Conservation (phyloP, 176 grass and related monocot species). For the Themeda triandra region DNA sequence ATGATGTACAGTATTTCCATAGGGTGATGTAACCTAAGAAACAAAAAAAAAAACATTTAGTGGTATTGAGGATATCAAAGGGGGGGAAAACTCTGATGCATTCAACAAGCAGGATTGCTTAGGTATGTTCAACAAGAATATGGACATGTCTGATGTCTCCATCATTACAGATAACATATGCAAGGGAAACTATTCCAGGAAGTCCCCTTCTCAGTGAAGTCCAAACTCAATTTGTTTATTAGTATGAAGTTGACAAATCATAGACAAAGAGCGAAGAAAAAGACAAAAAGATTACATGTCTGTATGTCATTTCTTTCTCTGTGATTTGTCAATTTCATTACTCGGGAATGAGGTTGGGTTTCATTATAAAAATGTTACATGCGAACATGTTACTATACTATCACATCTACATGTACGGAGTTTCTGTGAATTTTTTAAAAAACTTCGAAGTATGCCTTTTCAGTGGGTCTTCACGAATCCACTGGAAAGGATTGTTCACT, state of each 20-base stretch:
- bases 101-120: neutral
- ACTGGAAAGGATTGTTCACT: neutral
- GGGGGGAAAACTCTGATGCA: neutral
- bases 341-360: neutral
- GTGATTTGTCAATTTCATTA: neutral
- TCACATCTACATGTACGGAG: neutral
- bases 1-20: conserved; percentile 80
- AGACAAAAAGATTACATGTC: neutral
- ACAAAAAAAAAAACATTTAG: conserved; percentile 16
- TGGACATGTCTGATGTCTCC: neutral
- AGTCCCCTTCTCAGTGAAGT: neutral
- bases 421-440: neutral
- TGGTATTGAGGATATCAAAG: neutral
- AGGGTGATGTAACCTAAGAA: conserved; percentile 87
- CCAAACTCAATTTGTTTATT: neutral
- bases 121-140: neutral
- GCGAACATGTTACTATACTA: neutral
- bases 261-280: neutral
- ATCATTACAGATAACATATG: neutral
- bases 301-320: neutral
- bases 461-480: neutral
- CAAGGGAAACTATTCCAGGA: neutral
- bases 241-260: neutral
- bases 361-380: neutral
- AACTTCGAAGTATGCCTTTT: neutral